phyloP scores from a whole-genome alignment of 2,329 filamentous ascomycete genomes.

The Dactylella cylindrospora region DNA sequence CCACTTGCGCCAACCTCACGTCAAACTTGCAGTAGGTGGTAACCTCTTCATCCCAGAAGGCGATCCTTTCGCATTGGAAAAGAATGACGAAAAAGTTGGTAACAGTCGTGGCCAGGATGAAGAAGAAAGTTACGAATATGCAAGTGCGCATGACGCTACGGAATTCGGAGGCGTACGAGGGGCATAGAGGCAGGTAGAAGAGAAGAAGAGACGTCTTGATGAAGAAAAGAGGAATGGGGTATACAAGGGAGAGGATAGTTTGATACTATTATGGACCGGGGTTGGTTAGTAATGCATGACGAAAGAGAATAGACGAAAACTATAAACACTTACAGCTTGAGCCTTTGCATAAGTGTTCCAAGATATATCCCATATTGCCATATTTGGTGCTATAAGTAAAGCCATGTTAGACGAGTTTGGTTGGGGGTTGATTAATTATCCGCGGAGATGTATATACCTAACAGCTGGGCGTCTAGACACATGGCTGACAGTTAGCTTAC shows the following conservation, averaged over 20 bases:
- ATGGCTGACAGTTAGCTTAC: too few relatives aligned
- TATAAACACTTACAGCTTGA: slow-evolving; percentile 16
- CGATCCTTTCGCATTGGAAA: slow-evolving; percentile 32
- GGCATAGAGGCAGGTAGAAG: slow-evolving; percentile 36
- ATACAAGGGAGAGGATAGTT: slow-evolving; percentile 24
- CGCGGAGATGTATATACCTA: too few relatives aligned
- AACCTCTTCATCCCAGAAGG: slow-evolving; percentile 33
- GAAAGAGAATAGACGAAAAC: too few relatives aligned
- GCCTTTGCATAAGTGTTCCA: slow-evolving; percentile 30
- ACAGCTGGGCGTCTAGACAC: slow-evolving; percentile 13
- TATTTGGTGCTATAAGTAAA: slow-evolving; percentile 11
- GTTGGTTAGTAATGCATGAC: background rate
- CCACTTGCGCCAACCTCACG: slow-evolving; percentile 23
- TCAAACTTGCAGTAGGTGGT: slow-evolving; percentile 19
- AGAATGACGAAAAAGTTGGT: slow-evolving; percentile 29
- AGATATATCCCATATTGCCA: slow-evolving; percentile 34
- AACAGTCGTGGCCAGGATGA: slow-evolving; percentile 24
- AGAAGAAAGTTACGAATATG: slow-evolving; percentile 37
- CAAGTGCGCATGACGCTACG: slow-evolving; percentile 36
- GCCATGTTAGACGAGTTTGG: background rate
- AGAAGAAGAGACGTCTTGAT: slow-evolving; percentile 32
- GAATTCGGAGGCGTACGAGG: slow-evolving; percentile 31
- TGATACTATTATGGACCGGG: slow-evolving; percentile 28
- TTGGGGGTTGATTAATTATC: too few relatives aligned
- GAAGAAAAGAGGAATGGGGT: slow-evolving; percentile 29